A percentile compares a stretch with the other conserved stretches of the same genome.
phyloP scores from a whole-genome alignment of 225 moss, liverwort and hornwort species.

The Neckera pumila region DNA sequence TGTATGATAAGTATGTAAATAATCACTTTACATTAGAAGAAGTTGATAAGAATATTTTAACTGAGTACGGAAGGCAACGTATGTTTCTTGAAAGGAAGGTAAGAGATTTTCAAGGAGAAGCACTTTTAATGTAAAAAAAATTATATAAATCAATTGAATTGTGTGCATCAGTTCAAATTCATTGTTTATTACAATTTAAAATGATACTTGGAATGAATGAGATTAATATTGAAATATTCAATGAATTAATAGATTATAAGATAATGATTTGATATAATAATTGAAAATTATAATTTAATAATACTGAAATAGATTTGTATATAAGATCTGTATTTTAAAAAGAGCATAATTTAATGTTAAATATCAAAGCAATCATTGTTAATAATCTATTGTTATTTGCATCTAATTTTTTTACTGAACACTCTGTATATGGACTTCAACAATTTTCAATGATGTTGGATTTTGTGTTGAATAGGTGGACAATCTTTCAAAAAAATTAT shows the following conservation, averaged over 20 bases:
- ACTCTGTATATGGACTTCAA: not conserved
- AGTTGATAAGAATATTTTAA: slow-evolving; percentile 49
- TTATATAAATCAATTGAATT: not conserved
- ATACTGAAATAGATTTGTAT: not conserved
- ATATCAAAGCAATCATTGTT: not conserved
- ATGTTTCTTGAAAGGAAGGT: slow-evolving; percentile 78
- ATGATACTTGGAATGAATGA: fast-evolving
- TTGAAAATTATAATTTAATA: too few relatives aligned
- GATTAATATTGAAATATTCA: too few relatives aligned
- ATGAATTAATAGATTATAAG: not conserved
- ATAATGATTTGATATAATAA: fast-evolving
- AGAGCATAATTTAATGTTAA: not conserved
- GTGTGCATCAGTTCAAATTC: not conserved
- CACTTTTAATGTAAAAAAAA: not conserved
- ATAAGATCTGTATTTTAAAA: not conserved
- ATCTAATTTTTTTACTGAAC: not conserved
- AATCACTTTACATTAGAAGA: slow-evolving; percentile 42
- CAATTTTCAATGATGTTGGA: too few relatives aligned
- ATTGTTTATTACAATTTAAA: too few relatives aligned
- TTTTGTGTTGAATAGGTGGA: slow-evolving; percentile 28
- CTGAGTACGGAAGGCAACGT: slow-evolving; percentile 57
- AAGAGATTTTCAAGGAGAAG: not conserved
- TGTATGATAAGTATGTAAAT: slow-evolving; percentile 66
- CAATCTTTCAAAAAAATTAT: slow-evolving; percentile 48
- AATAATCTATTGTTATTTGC: not conserved